Percentiles rank a stretch among this genome's conserved stretches.
Conservation (phyloP, 352 stramenopile species). For the Pythium pectinolyticum region DNA sequence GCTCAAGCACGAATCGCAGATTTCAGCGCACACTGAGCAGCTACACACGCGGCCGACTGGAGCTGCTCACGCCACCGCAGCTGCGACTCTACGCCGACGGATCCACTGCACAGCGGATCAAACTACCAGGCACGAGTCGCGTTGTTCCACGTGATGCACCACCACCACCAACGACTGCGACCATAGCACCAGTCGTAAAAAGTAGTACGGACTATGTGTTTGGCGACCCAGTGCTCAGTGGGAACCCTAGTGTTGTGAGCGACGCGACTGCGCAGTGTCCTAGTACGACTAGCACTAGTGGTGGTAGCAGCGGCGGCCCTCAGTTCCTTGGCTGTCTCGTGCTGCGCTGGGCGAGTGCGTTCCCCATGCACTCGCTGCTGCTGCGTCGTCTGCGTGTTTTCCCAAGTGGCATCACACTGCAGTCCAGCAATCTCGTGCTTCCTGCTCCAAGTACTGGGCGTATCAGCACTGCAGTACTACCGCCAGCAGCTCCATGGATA, state of each 20-base stretch:
- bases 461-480: background rate
- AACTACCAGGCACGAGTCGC: conserved; percentile 20
- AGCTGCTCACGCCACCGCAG: background rate
- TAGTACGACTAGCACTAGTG: background rate
- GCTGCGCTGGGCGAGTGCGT: conserved; percentile 13
- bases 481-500: conserved; percentile 9
- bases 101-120: background rate
- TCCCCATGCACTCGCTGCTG: background rate
- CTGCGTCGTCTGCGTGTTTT: conserved; percentile 4
- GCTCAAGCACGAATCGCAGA: no score
- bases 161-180: background rate
- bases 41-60: background rate
- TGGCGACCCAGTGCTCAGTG: background rate
- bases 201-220: conserved; percentile 1
- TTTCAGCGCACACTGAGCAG: background rate
- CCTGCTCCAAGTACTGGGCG: background rate
- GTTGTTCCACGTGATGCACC: background rate
- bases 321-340: conserved; percentile 12
- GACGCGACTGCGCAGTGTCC: conserved; percentile 1
- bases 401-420: background rate
- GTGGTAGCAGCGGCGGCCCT: no score
- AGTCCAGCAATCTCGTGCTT: conserved; percentile 6
- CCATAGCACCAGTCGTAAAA: background rate
- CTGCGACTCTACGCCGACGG: conserved; percentile 18
- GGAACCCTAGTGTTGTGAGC: conserved; percentile 15